phyloP scores from a whole-genome alignment of 345 rosid species.

The Ceriops tagal region DNA sequence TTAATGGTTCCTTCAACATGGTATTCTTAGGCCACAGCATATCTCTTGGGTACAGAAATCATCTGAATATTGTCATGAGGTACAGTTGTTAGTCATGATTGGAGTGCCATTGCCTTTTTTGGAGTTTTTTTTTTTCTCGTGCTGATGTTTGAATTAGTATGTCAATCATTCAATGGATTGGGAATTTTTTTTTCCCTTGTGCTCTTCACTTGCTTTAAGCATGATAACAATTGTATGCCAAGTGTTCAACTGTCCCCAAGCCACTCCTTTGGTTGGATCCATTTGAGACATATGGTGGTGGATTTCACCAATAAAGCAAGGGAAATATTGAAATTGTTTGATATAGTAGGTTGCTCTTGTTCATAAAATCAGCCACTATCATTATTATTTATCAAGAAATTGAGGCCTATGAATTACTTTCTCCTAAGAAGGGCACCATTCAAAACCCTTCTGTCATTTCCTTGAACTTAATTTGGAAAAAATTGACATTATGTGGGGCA shows the following conservation, averaged over 20 bases:
- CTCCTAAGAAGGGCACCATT: background rate
- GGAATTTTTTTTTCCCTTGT: background rate
- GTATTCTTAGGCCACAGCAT: conserved; percentile 78
- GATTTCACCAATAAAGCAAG: no score
- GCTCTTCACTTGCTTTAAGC: background rate
- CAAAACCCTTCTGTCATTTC: background rate
- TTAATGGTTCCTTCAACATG: conserved; percentile 91
- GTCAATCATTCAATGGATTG: conserved; percentile 4
- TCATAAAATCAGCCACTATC: background rate
- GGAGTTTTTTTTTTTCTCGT: background rate
- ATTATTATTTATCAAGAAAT: background rate
- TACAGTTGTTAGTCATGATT: conserved; percentile 15
- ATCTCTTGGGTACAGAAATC: conserved; percentile 85
- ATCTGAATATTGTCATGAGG: conserved; percentile 83
- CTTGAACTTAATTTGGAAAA: conserved; percentile 3
- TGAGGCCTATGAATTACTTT: background rate
- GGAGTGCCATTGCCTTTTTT: background rate
- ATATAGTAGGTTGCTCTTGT: background rate
- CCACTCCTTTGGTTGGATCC: no score
- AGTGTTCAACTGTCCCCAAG: background rate
- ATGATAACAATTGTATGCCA: background rate
- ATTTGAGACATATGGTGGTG: no score
- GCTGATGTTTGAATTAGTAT: conserved; percentile 3
- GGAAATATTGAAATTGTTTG: no score
- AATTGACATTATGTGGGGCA: background rate